Base-by-base conservation (phyloP, 1,139 yeast genomes). In the Zygosaccharomyces sapae region DNA sequence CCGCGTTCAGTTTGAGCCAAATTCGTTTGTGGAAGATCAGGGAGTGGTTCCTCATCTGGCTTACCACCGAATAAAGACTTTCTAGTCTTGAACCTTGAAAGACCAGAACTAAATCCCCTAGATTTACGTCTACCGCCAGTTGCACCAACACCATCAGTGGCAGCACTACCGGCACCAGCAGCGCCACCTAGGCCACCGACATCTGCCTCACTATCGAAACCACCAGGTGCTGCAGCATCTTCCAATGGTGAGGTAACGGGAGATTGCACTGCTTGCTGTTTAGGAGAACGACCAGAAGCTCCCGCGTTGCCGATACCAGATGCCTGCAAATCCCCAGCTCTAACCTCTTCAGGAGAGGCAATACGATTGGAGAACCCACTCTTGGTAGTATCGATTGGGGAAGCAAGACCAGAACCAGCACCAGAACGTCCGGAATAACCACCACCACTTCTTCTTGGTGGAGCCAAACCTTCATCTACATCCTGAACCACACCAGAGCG, bases 41-140 rank as follows among this genome's bases (percentile, higher is more conserved):
- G 34, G 3, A 31, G 18, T 12, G 34, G 34, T 12, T 31, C 9
- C 7, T 31, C 34, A n/a, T 31, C 34, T 12, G 34, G 34, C 8
- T 12, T 31, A 31, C 34, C 34, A 31, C 34, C 34, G 8, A 31
- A 31, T 12, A 31, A 31, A 13, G 34, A 31, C 8, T 31, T 31
- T 31, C 34, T 31, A 5, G 34, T 31, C 19, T 31, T 31, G 8
- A 31, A 31, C 18, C 34, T 31, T 5, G 34, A 31, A 13, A 31
- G 18, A 22, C 25, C 25, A 22, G 25, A 22, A 22, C 25, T 6
- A 2, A 22, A 22, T 3, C 34, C 34, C 16, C 8, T 44, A 3
- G 47, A 47, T 19, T 44, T 47, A 12, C 44, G 47, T 13, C 25
- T 22, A 6, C 27, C 25, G 7, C 25, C 25, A 22, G 25, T 6